Evolutionary conservation across 2,329 filamentous ascomycete species (phyloP), one percentile per base, ranked within the genome.

Genomic region (Phialemoniopsis sp.): DNA sequence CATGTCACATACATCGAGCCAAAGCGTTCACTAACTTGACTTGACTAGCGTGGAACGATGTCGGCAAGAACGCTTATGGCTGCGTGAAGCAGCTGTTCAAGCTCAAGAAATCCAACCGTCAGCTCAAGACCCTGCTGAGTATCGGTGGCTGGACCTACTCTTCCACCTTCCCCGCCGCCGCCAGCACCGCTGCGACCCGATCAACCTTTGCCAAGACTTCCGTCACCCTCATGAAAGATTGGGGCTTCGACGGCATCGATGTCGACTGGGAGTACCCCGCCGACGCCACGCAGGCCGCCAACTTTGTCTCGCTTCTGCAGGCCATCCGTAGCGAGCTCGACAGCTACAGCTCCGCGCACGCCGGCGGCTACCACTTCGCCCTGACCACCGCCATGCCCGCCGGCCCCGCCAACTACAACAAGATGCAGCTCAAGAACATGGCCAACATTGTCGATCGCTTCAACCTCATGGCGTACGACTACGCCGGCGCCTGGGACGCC

Each of bases 91-190:
- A 94, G 53, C 68, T 95, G 1, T 88, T 78, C 56, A 64, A 87
- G 8, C 68, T 89, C 32, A 95, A 95, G 65, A 82, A 90, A 59
- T 61, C 72, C 41, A 83, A 95, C 59, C 81, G 88, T 13, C 77
- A 87, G 34, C 60, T 95, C 39, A 94, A 94, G 56, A 72, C 85
- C 2, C 68, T 94, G 16, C 73, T 95, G 4, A 87, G 80, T 35
- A 88, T 95, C 47, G 89, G 89, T 35, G 89, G 89, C 21, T 94
- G 85, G 85, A 89, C 86, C 0, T 93, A 87, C 62, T 89, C 85
- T 3, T 66, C 73, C 49, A 87, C 88, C 58, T 91, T 95, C 56
- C 70, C 85, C 1, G 67, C 68, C 2, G 82, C 82, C 0, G 79
- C 82, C 9, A 79, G 78, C 43, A 85, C 82, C 0, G 70, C 73